phyloP scores from a whole-genome alignment of 805 yeast genomes.

The Wickerhamiella allomyrinae region DNA sequence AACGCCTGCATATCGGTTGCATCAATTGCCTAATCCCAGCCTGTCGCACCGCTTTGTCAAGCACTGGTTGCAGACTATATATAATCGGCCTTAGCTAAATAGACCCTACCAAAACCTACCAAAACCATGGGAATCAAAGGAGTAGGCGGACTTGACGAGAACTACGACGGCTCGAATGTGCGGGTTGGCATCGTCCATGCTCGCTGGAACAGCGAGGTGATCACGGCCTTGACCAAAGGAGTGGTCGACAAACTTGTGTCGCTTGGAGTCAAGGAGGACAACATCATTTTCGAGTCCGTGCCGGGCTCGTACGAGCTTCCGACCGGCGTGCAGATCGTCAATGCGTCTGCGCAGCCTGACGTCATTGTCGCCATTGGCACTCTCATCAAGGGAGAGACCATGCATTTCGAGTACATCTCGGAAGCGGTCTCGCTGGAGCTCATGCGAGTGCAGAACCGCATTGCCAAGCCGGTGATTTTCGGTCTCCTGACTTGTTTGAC shows the following conservation, averaged over 20 bases:
- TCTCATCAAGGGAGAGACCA: constrained; percentile 88
- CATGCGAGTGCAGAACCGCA: constrained; percentile 62
- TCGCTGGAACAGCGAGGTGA: constrained; percentile 78
- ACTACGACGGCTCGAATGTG: constrained; percentile 44
- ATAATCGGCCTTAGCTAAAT: neutral
- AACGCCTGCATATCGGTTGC: neutral
- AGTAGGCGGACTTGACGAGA: constrained; percentile 55
- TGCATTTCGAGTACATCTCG: constrained; percentile 96
- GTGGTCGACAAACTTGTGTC: constrained; percentile 44
- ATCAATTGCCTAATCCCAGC: neutral
- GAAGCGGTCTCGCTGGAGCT: constrained; percentile 75
- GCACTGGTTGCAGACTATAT: neutral
- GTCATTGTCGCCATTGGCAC: constrained; percentile 91
- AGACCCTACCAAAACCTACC: neutral
- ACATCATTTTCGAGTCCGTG: constrained; percentile 69
- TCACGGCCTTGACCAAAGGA: constrained; percentile 68
- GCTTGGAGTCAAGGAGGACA: constrained; percentile 59
- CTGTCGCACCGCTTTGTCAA: neutral
- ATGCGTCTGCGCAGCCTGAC: constrained; percentile 33
- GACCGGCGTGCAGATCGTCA: constrained; percentile 43
- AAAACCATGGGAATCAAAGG: constrained; percentile 39
- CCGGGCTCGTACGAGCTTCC: constrained; percentile 96
- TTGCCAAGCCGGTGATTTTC: constrained; percentile 70
- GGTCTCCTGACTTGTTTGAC: constrained; percentile 90
- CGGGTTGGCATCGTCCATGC: constrained; percentile 86